Percentiles rank a stretch among this genome's conserved stretches.
Evolutionary conservation across 2,329 filamentous ascomycete species (phyloP).

Genomic region (Chrysosphaeria jannelii): DNA sequence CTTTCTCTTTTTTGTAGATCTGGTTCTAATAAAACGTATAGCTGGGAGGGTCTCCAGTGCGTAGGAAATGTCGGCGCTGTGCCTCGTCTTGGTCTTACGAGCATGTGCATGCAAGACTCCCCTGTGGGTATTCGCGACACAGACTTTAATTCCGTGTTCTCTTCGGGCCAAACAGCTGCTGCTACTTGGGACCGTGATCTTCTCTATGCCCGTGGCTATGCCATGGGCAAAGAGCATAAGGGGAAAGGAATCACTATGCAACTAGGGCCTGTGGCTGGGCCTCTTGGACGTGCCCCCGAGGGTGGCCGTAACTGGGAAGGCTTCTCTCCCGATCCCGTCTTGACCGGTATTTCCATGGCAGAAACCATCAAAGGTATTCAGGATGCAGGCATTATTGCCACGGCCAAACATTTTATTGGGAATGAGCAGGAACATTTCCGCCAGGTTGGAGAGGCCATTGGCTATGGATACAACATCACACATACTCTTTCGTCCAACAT

Average conservation of each 20-base stretch:
- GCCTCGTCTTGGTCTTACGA: conserved; percentile 35
- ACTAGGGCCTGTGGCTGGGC: conserved; percentile 45
- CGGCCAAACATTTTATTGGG: conserved; percentile 40
- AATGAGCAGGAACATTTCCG: conserved; percentile 54
- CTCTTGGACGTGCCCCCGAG: conserved; percentile 34
- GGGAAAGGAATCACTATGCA: conserved; percentile 46
- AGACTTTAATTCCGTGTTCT: conserved; percentile 60
- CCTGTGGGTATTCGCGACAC: conserved; percentile 49
- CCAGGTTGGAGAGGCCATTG: conserved; percentile 22
- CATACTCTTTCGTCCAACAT: conserved; percentile 22
- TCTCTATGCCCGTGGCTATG: conserved; percentile 36
- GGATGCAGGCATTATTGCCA: conserved; percentile 48
- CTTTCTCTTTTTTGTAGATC: not conserved
- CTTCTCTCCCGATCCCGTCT: conserved; percentile 41
- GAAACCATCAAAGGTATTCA: conserved; percentile 57
- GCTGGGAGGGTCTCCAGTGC: conserved; percentile 39
- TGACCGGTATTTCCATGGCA: conserved; percentile 40
- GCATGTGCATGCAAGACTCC: conserved; percentile 66
- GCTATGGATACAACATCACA: conserved; percentile 31
- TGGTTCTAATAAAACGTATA: conserved; percentile 6
- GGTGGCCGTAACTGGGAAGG: conserved; percentile 46
- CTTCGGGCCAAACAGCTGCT: conserved; percentile 47
- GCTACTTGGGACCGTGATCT: conserved; percentile 55
- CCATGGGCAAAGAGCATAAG: conserved; percentile 42
- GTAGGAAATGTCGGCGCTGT: conserved; percentile 49